Evolutionary conservation across 108 stramenopile genomes (phyloP), one percentile per base, ranked within the genome.

Genomic region (Aurantiochytrium sp.): DNA sequence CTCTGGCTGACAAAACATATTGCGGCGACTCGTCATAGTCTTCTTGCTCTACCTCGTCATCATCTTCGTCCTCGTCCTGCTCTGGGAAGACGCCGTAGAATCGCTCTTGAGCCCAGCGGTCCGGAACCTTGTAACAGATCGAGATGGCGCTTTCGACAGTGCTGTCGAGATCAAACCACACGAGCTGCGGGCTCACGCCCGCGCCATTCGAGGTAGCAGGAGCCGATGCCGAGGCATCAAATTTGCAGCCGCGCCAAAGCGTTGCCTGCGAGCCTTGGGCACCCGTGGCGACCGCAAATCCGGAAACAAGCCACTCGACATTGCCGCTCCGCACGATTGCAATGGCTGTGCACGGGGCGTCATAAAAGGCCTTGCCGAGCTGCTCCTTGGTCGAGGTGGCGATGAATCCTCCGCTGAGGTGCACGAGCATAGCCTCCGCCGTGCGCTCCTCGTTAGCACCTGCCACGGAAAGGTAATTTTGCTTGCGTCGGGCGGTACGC

Each of bases 11-110:
- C 43, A 83, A 45, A 0, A 83, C 76, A 45, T 83, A 83, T 23
- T 83, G 76, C 45, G 76, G 76, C 45, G 76, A 83, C 2, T 83
- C 51, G 28, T 83, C 76, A 23, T 83, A 83, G 25, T 83, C 76
- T 12, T 83, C 76, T 25, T 83, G n/a, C 76, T 83, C 76, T 3
- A 21, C 10, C 18, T 83, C 76, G 10, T 83, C 76, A 16, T 53
- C 76, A 35, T 53, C 12, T 45, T 83, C 51, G 49, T 47, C 23
- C 5, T 83, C 76, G 25, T 69, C 64, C 51, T 47, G 76, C 16
- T 83, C 76, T 12, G 76, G 76, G 28, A 83, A 83, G 16, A 53
- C 19, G 45, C 76, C 76, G 51, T 83, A 83, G 28, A 83, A 83
- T 12, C n/a, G 49, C 51, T 43, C 23, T 8, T 19, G 12, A 8